Base-by-base conservation (phyloP, 768 basidiomycete species). In the Naganishia randhawae region DNA sequence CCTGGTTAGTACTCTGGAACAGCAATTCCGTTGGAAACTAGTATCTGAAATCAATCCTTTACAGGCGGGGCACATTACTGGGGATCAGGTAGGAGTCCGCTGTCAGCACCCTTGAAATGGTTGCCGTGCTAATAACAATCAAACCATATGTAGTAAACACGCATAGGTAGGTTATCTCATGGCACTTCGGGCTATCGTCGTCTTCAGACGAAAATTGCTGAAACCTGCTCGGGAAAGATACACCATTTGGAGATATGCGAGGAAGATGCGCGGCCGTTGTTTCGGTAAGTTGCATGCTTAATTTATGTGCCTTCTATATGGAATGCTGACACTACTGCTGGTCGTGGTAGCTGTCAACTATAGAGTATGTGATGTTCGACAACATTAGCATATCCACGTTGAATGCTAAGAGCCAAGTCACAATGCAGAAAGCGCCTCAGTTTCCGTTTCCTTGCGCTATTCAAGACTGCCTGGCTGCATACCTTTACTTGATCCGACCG, bases 381-480 rank as follows among this genome's bases (percentile, higher is more conserved):
- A 31, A 16, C 61, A 8, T 45, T 10, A 7, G 29, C 31, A 16
- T n/a, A 25, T 52, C 51, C 51, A 35, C 55, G n/a, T n/a, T 25
- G 3, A 10, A 35, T n/a, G 33, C 55, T 33, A 9, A 63, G 13
- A 22, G 27, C 41, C 11, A 29, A 35, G 14, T 22, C 27, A n/a
- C 33, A 11, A 22, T 55, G 14, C 14, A 61, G 57, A 69, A 79
- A 69, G 89, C 94, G 16, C 95, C 95, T 0, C 95, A 97, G 80
- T 98, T 95, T 73, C 95, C 95, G 1, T 97, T 96, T 77, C 95
- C 95, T 0, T 83, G 81, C 71, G 91, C 88, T 0, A 80, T 97
- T 8, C 93, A 96, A 73, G 95, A 98, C 78, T 82, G 87, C 37
- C 75, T 98, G 13, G 90, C 95, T 2, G 88, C 92, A 9, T 98